Base-by-base conservation (phyloP, 176 grass and related monocot genomes). In the Areca catechu region DNA sequence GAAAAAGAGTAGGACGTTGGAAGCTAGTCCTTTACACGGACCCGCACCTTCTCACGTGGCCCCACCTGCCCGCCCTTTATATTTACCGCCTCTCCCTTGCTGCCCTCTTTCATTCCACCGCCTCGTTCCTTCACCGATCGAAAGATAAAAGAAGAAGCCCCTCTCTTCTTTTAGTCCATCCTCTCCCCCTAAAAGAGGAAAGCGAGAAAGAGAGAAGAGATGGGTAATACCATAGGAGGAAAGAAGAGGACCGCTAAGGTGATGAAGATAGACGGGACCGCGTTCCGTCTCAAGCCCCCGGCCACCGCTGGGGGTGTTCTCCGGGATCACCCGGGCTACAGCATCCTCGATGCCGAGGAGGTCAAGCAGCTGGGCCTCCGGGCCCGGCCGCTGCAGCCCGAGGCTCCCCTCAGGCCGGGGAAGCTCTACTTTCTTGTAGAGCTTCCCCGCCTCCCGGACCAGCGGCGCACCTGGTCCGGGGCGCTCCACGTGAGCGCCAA, bases 231-330 rank as follows among this genome's bases (percentile, higher is more conserved):
- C 73, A 66, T 98, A 51, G 81, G 84, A 37, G 81, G 75, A 3
- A 83, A 78, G 73, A 89, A 78, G 27, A 77, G 79, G 57, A 80
- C 76, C n/a, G 81, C 84, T n/a, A 92, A 85, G 86, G 73, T 98
- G 43, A 98, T 98, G 93, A 86, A 98, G 75, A 70, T 92, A 7
- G 93, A 98, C 69, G 93, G 93, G 66, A 92, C 81, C 27, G 66
- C 73, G 34, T 83, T 98, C 72, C 70, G 88, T 1, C 68, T 98
- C 4, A 98, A 88, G 59, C 81, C 78, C 0, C 90, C 86, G 18
- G 82, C 69, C 16, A 16, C 52, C n/a, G 90, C 80, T 5, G 69
- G 60, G 47, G 9, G 61, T 0, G 82, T 95, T 54, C 82, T 95
- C 24, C 76, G 74, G 4, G 79, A 89, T 56, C 66, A 95, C 73